phyloP scores from a whole-genome alignment of 208 protist species.

The Leptomonas seymouri region DNA sequence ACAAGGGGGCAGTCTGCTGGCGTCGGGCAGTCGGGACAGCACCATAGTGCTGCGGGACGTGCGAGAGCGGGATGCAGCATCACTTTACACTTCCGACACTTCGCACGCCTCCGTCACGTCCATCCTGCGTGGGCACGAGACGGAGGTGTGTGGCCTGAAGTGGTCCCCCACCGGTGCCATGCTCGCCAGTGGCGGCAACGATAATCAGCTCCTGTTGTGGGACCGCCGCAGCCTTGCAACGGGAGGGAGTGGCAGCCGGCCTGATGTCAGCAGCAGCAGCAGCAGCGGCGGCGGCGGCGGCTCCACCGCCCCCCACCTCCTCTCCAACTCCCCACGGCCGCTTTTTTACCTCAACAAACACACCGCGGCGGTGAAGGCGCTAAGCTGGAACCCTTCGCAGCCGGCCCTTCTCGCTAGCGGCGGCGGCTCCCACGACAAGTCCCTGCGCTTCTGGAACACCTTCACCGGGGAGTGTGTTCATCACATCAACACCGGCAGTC shows the following conservation, averaged over 20 bases:
- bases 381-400: slow-evolving; percentile 99
- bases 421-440: slow-evolving; percentile 98
- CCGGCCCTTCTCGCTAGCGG: slow-evolving; percentile 96
- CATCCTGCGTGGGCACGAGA: slow-evolving; percentile 86
- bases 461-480: slow-evolving; percentile 93
- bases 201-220: slow-evolving; percentile 98
- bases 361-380: slow-evolving; percentile 97
- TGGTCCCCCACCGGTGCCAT: slow-evolving; percentile 94
- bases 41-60: slow-evolving; percentile 96
- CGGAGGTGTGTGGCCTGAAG: slow-evolving; percentile 97
- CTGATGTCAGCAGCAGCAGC: background rate
- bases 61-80: slow-evolving; percentile 54
- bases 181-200: slow-evolving; percentile 98
- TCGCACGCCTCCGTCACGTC: slow-evolving; percentile 18
- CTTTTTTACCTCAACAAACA: slow-evolving; percentile 92
- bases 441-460: slow-evolving; percentile 99
- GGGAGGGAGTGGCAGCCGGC: background rate
- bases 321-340: slow-evolving; percentile 44
- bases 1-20: slow-evolving; percentile 66
- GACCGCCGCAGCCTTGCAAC: slow-evolving; percentile 62
- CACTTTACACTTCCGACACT: slow-evolving; percentile 5
- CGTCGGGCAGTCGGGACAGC: slow-evolving; percentile 94
- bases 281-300: background rate
- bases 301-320: slow-evolving; percentile 1
- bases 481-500: slow-evolving; percentile 95